Percentiles rank a stretch among this genome's conserved stretches.
Conservation (phyloP, 2,329 filamentous ascomycete species). For the Meredithiella fracta region DNA sequence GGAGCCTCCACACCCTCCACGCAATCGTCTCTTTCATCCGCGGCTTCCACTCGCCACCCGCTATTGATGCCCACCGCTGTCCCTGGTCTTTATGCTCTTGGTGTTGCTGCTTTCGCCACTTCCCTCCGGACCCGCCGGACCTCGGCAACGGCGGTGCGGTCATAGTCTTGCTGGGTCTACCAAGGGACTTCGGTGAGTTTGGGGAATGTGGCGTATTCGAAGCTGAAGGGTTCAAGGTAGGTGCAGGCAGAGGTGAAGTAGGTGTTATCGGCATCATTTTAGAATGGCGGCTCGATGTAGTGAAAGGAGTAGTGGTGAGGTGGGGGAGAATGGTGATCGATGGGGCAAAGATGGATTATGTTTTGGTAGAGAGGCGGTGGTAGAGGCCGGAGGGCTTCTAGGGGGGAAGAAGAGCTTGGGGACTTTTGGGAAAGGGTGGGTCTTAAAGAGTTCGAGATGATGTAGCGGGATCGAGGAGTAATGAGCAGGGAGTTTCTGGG, state of each 20-base stretch:
- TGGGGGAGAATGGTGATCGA: too few species aligned
- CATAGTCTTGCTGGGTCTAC: background rate
- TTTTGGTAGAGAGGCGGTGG: background rate
- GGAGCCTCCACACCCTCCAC: background rate
- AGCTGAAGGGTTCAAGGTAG: too few species aligned
- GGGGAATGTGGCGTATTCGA: constrained; percentile 2
- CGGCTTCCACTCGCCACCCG: background rate
- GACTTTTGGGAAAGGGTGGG: too few species aligned
- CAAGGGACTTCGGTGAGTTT: constrained; percentile 1
- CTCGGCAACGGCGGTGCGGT: too few species aligned
- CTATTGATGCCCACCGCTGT: background rate
- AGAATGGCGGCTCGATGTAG: background rate
- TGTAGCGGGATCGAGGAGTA: background rate
- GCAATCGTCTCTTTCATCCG: background rate
- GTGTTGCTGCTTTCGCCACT: background rate
- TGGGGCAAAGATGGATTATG: too few species aligned
- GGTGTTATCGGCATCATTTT: background rate
- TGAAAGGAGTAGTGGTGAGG: too few species aligned
- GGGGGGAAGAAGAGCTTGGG: background rate
- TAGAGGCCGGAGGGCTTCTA: too few species aligned
- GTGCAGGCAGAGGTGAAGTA: too few species aligned
- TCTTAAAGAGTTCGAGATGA: too few species aligned
- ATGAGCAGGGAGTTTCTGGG: too few species aligned
- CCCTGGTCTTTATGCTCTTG: background rate
- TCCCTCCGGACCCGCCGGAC: too few species aligned